Conservation (phyloP, 2,329 filamentous ascomycete genomes). For the Xylaria sp. region DNA sequence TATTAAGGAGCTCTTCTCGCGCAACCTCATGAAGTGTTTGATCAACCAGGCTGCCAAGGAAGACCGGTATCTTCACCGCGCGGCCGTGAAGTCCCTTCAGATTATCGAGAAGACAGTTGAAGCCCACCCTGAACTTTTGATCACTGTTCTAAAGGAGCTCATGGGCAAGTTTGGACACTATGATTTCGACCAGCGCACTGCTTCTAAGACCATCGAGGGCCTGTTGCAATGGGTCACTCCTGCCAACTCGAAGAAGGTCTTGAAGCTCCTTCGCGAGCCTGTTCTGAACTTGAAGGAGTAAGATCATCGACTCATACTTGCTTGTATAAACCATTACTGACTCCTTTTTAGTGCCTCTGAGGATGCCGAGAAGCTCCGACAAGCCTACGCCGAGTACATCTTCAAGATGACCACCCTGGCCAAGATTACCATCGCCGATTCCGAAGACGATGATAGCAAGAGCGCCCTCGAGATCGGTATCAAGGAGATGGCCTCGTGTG, state of each 20-base stretch:
- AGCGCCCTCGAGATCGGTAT: constrained; percentile 41
- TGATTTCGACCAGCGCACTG: constrained; percentile 82
- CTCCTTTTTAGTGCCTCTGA: constrained; percentile 25
- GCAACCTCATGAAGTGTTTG: constrained; percentile 74
- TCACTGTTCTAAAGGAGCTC: constrained; percentile 60
- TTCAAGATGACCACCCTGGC: constrained; percentile 45
- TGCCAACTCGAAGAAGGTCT: constrained; percentile 49
- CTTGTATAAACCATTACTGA: constrained; percentile 31
- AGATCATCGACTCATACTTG: too few relatives aligned
- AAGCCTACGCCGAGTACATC: constrained; percentile 50
- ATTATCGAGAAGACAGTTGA: constrained; percentile 61
- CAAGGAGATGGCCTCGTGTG: constrained; percentile 49
- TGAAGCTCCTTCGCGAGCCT: constrained; percentile 45
- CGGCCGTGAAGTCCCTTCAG: constrained; percentile 71
- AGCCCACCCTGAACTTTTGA: constrained; percentile 53
- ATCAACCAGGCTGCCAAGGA: constrained; percentile 76
- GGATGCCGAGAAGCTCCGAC: constrained; percentile 40
- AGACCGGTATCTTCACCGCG: constrained; percentile 73
- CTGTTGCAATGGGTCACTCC: constrained; percentile 58
- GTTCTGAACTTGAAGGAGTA: constrained; percentile 36
- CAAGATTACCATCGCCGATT: constrained; percentile 27
- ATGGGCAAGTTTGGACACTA: constrained; percentile 64
- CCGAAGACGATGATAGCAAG: constrained; percentile 30
- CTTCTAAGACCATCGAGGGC: constrained; percentile 76
- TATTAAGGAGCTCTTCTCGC: constrained; percentile 64